Percentiles rank a stretch among this genome's conserved stretches.
Conservation (phyloP, 163 green algal species). For the Chlorella variabilis region DNA sequence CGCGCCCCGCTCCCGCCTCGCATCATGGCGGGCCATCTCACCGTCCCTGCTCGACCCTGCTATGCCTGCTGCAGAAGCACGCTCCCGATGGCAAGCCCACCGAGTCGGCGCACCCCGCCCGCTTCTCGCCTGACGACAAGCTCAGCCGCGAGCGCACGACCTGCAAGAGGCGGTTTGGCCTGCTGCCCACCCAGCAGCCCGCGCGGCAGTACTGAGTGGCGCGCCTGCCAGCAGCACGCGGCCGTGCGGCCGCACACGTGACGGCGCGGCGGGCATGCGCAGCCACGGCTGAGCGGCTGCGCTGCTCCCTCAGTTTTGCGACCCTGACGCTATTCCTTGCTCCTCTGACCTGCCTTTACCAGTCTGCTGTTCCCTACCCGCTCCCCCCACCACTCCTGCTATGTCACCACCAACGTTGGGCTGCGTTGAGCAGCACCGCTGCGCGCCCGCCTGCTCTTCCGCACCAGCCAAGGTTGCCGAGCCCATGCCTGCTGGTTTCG, state of each 20-base stretch:
- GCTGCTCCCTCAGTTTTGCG: no score
- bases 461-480: no score
- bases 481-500: no score
- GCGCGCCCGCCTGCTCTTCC: no score
- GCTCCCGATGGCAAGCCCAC: slow-evolving; percentile 88
- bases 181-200: slow-evolving; percentile 92
- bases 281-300: no score
- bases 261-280: not conserved
- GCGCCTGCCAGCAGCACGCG: not conserved
- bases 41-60: not conserved
- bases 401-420: no score
- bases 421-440: no score
- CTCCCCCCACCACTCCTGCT: no score
- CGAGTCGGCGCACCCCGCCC: slow-evolving; percentile 91
- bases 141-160: slow-evolving; percentile 95
- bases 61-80: slow-evolving; percentile 80
- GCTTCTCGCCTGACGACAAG: slow-evolving; percentile 99
- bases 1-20: not conserved
- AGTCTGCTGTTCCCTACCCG: no score
- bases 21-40: not conserved
- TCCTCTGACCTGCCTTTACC: no score
- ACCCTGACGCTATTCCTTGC: no score
- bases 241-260: not conserved
- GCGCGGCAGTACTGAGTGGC: slow-evolving; percentile 65
- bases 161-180: slow-evolving; percentile 92